Evolutionary conservation across 768 basidiomycete species (phyloP).

Genomic region (Kwoniella mangroviensis): DNA sequence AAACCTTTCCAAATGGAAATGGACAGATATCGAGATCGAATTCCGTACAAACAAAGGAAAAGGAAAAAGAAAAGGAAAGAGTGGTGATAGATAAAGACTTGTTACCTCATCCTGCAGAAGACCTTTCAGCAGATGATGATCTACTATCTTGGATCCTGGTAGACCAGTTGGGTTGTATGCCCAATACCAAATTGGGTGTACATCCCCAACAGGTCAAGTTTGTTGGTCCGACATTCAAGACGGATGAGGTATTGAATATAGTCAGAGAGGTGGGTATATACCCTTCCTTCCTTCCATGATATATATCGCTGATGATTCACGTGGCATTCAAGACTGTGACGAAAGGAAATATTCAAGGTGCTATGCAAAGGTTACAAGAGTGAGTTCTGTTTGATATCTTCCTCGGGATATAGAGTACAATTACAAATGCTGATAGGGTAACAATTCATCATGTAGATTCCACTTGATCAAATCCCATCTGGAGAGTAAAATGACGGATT

Average conservation of each 20-base stretch:
- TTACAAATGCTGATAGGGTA: neutral
- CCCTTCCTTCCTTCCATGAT: slow-evolving; percentile 4
- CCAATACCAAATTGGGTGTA: slow-evolving; percentile 53
- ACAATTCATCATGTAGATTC: slow-evolving; percentile 25
- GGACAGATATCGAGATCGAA: neutral
- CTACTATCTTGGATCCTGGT: slow-evolving; percentile 54
- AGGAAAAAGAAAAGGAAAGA: slow-evolving; percentile 11
- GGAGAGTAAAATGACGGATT: slow-evolving; percentile 34
- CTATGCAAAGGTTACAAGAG: slow-evolving; percentile 45
- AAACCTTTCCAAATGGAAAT: neutral
- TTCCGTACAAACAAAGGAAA: slow-evolving; percentile 7
- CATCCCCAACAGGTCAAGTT: slow-evolving; percentile 55
- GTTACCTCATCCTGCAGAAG: slow-evolving; percentile 51
- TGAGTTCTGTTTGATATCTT: slow-evolving; percentile 22
- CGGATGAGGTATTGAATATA: slow-evolving; percentile 48
- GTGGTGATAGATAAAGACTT: slow-evolving; percentile 8
- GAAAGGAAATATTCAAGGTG: slow-evolving; percentile 31
- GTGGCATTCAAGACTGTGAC: slow-evolving; percentile 35
- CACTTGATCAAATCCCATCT: slow-evolving; percentile 45
- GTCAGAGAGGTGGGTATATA: slow-evolving; percentile 44
- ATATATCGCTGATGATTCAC: neutral
- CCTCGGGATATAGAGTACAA: neutral
- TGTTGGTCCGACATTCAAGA: slow-evolving; percentile 49
- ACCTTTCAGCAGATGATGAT: slow-evolving; percentile 55
- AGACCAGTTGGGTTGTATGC: slow-evolving; percentile 53